phyloP scores from a whole-genome alignment of 495 filamentous ascomycete species.

The Penicillium paxilli region DNA sequence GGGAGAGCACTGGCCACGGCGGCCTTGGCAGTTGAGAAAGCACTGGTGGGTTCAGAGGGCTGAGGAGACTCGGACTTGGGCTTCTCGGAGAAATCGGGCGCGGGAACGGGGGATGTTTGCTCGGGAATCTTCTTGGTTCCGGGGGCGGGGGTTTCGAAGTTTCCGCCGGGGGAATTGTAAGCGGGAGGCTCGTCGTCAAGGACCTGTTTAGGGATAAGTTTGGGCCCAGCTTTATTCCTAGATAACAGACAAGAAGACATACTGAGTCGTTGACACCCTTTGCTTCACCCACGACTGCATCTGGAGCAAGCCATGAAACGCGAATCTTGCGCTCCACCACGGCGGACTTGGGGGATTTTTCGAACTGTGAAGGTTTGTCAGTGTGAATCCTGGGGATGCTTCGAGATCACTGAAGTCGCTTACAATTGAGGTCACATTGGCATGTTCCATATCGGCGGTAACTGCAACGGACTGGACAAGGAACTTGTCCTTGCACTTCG shows the following conservation, averaged over 20 bases:
- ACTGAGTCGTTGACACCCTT: constrained; percentile 49
- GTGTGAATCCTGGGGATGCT: background rate
- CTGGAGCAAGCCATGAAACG: constrained; percentile 75
- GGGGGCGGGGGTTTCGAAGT: constrained; percentile 51
- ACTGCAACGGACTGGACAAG: constrained; percentile 92
- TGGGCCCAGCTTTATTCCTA: background rate
- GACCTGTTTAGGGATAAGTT: constrained; percentile 4
- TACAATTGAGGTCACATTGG: constrained; percentile 78
- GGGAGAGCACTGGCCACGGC: constrained; percentile 45
- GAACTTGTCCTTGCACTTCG: constrained; percentile 96
- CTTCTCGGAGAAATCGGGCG: constrained; percentile 46
- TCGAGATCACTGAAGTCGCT: constrained; percentile 24
- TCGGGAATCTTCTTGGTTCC: constrained; percentile 35
- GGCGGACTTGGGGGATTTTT: constrained; percentile 70
- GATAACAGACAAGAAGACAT: constrained; percentile 13
- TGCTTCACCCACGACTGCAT: constrained; percentile 40
- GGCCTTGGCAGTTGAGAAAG: constrained; percentile 33
- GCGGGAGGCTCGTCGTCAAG: constrained; percentile 53
- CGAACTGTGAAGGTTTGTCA: constrained; percentile 48
- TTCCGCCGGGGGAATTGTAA: constrained; percentile 56
- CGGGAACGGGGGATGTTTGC: constrained; percentile 37
- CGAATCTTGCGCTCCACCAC: constrained; percentile 95
- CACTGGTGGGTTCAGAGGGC: constrained; percentile 10
- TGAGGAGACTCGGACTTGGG: constrained; percentile 38
- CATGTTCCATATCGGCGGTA: constrained; percentile 77